Evolutionary conservation across 2,329 filamentous ascomycete species (phyloP), one percentile per base, ranked within the genome.

Genomic region (Teratosphaeria viscida): DNA sequence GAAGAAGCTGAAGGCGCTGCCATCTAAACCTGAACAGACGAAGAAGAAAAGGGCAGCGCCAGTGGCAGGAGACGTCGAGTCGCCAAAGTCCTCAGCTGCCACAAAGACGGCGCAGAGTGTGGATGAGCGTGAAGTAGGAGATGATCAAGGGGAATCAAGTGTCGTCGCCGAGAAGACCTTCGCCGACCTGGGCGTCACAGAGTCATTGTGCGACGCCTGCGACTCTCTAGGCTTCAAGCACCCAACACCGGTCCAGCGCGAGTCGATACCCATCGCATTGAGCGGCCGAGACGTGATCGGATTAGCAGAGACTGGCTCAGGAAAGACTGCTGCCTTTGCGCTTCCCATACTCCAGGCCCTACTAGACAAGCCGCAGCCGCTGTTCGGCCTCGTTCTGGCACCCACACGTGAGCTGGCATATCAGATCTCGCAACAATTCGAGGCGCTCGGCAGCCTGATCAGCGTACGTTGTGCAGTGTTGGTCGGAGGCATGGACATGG

Each of bases 401-500:
- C 94, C 94, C 0, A 99, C 94, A 4, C 86, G 94, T 72, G 94
- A 99, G 78, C 75, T 99, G 59, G 94, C 94, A 2, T 88, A 89
- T 61, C 94, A 99, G 73, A 97, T 96, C 65, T 86, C 88, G 4
- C 84, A 95, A 71, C 82, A 88, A 2, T 92, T 96, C 66, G 92
- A 96, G 71, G 89, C 89, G 0, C 81, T 99, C 0, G 92, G 92
- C 5, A 86, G 89, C 10, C 79, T 91, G 32, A 96, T 99, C 66
- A 88, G 86, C n/a, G 87, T 97, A 43, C 85, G 90, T 69, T 90
- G 86, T 69, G 87, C 89, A 6, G 85, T 99, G 52, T 60, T 74
- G 5, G 89, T 97, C 1, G 94, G 94, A 68, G 94, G 94, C 52
- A 86, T 97, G 80, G 92, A 97, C 65, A 96, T 96, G 90, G 89